Conservation (phyloP, 2,329 filamentous ascomycete species). For the Xylariaceae sp. region DNA sequence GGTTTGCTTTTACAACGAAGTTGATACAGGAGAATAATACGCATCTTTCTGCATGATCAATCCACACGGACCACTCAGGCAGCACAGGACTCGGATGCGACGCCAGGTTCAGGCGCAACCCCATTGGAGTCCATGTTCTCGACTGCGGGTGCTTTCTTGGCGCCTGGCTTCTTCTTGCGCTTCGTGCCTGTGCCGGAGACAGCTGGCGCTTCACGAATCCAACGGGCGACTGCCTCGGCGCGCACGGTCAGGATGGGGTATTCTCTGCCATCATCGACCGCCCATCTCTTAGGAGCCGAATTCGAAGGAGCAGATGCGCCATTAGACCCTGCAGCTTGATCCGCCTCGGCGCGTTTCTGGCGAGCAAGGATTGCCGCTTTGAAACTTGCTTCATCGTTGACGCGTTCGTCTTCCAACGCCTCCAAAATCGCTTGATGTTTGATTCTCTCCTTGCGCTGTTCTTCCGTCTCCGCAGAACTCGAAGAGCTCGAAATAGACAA, state of each 20-base stretch:
- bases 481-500: conserved; percentile 34
- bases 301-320: conserved; percentile 23
- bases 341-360: conserved; percentile 54
- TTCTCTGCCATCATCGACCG: conserved; percentile 60
- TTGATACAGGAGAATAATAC: neutral
- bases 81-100: conserved; percentile 5
- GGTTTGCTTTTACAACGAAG: conserved; percentile 1
- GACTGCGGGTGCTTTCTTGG: conserved; percentile 21
- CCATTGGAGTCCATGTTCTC: conserved; percentile 15
- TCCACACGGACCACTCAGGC: neutral
- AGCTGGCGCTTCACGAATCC: conserved; percentile 58
- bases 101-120: conserved; percentile 2
- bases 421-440: conserved; percentile 63
- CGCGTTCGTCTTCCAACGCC: conserved; percentile 61
- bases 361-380: conserved; percentile 57
- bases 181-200: conserved; percentile 28
- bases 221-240: conserved; percentile 62
- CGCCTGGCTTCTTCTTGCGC: conserved; percentile 31
- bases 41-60: neutral
- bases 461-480: conserved; percentile 40
- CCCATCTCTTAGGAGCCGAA: conserved; percentile 48
- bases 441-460: conserved; percentile 53
- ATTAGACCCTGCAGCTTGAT: conserved; percentile 32
- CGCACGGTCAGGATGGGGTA: conserved; percentile 66
- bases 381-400: conserved; percentile 62